Base-by-base conservation (phyloP, 1,284 basidiomycete genomes). In the Pulveroboletus sp. region DNA sequence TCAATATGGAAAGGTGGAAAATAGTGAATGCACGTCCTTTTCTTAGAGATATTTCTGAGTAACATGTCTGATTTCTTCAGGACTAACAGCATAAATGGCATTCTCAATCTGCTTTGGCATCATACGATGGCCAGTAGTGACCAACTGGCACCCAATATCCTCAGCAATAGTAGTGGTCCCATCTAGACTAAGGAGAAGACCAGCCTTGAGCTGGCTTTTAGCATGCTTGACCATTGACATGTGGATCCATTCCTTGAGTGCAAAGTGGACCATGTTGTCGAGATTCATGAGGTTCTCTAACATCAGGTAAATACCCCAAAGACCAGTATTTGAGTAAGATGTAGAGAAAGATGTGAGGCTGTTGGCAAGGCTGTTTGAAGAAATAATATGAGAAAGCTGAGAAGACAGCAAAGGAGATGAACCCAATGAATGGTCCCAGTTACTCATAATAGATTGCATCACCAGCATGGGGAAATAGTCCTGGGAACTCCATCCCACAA, bases 391-490 rank as follows among this genome's bases (percentile, higher is more conserved):
- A 48, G 91, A 94, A 59, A 99, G 87, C 58, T 90, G 87, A 56
- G 94, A 97, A 62, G 92, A 94, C 65, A 97, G 87, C 57, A 98
- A 81, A 38, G 94, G 84, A 14, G 92, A 90, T 46, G 94, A 87
- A 66, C 96, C 96, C 67, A 99, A 87, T 57, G 91, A 93, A 69
- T 97, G 91, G 76, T 99, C 97, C 97, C 97, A 99, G 86, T 98
- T 99, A 65, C 96, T 96, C 76, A 99, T 92, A 79, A 99, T 95
- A 71, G 86, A 89, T 77, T 98, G 94, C 87, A 98, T 94, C 70
- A 96, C 96, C 76, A 98, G 88, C 95, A 99, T 97, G 62, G 96
- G 93, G 88, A 94, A 99, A 83, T 98, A 98, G 80, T 99, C 97
- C 47, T 96, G 96, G 35, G 91, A 94, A 70, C 88, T 92, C 96